A percentile compares a stretch with the other conserved stretches of the same genome.
These are phyloP conservation scores for Tetrapisispora fleetii DNA, from an alignment of 805 yeast species.

Conservation along the genomic window DNA sequence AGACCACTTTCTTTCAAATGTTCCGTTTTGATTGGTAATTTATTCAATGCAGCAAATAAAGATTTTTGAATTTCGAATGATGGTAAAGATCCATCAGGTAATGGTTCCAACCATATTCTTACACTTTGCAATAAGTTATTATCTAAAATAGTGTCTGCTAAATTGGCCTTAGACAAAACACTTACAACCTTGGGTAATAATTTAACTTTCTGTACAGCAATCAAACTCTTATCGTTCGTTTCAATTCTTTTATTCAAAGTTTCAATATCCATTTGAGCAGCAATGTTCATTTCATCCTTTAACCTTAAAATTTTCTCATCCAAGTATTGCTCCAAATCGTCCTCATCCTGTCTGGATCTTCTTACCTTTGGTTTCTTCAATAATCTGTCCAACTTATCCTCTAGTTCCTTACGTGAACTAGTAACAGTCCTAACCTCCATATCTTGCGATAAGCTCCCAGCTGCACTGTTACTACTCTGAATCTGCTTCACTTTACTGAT, in stretches of 20 bases:
- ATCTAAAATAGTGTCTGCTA: conserved; percentile 88
- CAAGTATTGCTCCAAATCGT: conserved; percentile 88
- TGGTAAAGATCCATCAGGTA: conserved; percentile 97
- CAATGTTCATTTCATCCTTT: conserved; percentile 82
- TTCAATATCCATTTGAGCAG: conserved; percentile 67
- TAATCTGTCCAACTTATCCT: conserved; percentile 70
- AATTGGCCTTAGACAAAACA: conserved; percentile 66
- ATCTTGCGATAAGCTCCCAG: conserved; percentile 19
- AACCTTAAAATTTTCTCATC: conserved; percentile 79
- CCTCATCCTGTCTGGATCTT: conserved; percentile 70
- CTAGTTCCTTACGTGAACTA: conserved; percentile 60
- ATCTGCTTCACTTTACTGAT: conserved; percentile 4
- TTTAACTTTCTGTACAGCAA: conserved; percentile 58
- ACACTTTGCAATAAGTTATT: conserved; percentile 89
- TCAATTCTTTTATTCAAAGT: conserved; percentile 36
- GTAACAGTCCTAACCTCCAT: conserved; percentile 11
- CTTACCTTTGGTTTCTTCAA: conserved; percentile 54
- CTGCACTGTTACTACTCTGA: conserved; percentile 20
- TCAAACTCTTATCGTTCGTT: conserved; percentile 22
- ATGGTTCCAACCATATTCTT: conserved; percentile 94
- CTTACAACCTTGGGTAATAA: conserved; percentile 70
- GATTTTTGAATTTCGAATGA: conserved; percentile 92
- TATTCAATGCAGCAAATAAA: conserved; percentile 59
- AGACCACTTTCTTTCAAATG: conserved; percentile 91
- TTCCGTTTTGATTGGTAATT: conserved; percentile 88